Conservation (phyloP, 352 stramenopile species). For the Peronospora belbahrii region DNA sequence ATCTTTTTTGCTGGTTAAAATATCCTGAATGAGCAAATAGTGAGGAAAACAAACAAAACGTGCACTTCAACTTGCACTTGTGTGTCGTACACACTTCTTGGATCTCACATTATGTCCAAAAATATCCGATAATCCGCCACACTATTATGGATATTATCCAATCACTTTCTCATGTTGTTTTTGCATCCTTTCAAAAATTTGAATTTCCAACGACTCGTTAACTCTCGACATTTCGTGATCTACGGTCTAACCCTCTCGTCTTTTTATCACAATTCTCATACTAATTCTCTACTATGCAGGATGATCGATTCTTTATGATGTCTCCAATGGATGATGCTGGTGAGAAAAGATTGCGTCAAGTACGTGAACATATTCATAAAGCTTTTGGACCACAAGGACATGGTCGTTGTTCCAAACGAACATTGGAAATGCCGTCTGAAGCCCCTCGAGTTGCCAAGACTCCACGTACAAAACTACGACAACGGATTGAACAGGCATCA, state of each 20-base stretch:
- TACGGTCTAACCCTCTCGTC: neutral
- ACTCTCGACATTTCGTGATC: too few relatives aligned
- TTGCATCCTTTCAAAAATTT: constrained; percentile 19
- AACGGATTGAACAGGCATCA: constrained; percentile 43
- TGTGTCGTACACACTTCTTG: constrained; percentile 1
- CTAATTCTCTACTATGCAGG: constrained; percentile 16
- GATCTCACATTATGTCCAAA: too few relatives aligned
- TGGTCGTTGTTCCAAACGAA: constrained; percentile 17
- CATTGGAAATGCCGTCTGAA: constrained; percentile 15
- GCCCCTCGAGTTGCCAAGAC: constrained; percentile 14
- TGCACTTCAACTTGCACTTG: constrained; percentile 24
- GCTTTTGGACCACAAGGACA: constrained; percentile 22
- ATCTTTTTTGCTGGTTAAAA: constrained; percentile 22
- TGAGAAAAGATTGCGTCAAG: constrained; percentile 28
- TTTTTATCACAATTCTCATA: neutral
- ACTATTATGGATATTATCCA: neutral
- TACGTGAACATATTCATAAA: constrained; percentile 40
- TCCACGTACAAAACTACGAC: constrained; percentile 32
- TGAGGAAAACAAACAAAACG: constrained; percentile 6
- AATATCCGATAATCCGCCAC: too few relatives aligned
- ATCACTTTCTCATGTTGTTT: too few relatives aligned
- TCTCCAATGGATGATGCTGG: constrained; percentile 42
- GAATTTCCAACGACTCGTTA: constrained; percentile 17
- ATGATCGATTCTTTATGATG: constrained; percentile 27
- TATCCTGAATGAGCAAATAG: too few relatives aligned